A percentile compares a stretch with the other conserved stretches of the same genome.
Conservation (phyloP, 129 eudicot species). For the Centella asiatica region DNA sequence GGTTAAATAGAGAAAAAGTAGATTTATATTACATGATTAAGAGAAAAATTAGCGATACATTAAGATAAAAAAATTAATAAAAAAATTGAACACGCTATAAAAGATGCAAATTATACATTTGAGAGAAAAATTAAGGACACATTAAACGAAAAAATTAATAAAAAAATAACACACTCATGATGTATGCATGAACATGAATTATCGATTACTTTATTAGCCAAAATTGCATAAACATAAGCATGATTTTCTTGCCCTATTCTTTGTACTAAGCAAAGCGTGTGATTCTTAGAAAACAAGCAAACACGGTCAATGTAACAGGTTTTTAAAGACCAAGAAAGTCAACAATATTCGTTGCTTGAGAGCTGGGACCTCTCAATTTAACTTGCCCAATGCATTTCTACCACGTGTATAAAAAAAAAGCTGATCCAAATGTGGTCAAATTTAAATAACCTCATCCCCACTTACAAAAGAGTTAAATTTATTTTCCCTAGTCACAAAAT, state of each 20-base stretch:
- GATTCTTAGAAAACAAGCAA: neutral
- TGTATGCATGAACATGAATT: too few relatives aligned
- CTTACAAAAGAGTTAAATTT: neutral
- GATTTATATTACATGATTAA: too few relatives aligned
- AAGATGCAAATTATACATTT: too few relatives aligned
- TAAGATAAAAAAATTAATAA: too few relatives aligned
- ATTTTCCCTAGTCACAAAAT: neutral
- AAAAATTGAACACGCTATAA: too few relatives aligned
- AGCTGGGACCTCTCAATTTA: slow-evolving; percentile 4
- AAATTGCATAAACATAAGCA: too few relatives aligned
- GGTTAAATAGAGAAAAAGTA: too few relatives aligned
- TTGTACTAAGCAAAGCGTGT: neutral
- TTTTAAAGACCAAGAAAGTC: slow-evolving; percentile 16
- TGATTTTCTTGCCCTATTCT: neutral
- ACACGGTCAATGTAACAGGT: neutral
- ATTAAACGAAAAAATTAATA: too few relatives aligned
- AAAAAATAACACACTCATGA: too few relatives aligned
- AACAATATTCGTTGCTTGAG: slow-evolving; percentile 15
- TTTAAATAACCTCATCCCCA: neutral
- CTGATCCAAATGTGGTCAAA: neutral
- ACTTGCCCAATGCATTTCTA: neutral
- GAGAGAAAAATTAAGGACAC: too few relatives aligned
- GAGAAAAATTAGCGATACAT: too few relatives aligned
- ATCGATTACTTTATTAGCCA: too few relatives aligned
- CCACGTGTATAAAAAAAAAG: slow-evolving; percentile 1